Evolutionary conservation across 1,284 basidiomycete genomes (phyloP).

Genomic region (Schizophyllum amplum): DNA sequence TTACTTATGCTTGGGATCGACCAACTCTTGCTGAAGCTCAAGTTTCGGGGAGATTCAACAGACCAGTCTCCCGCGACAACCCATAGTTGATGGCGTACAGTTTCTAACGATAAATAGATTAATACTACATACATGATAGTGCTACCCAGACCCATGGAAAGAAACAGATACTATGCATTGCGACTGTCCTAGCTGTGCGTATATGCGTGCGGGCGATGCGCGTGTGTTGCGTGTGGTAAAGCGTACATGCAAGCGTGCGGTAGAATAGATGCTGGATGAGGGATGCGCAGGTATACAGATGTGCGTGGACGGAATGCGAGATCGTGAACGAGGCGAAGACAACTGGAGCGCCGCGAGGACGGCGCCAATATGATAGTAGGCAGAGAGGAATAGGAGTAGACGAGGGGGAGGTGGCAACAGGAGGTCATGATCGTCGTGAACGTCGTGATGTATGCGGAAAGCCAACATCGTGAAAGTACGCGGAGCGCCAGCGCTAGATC

Average conservation of each 20-base stretch:
- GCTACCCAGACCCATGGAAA: neutral
- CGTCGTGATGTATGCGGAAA: neutral
- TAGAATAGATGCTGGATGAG: neutral
- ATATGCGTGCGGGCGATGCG: too few species aligned
- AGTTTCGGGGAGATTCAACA: too few species aligned
- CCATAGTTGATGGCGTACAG: neutral
- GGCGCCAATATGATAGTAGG: too few species aligned
- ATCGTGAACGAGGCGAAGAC: too few species aligned
- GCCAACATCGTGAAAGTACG: neutral
- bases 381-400: neutral
- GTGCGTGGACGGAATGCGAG: too few species aligned
- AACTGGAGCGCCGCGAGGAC: too few species aligned
- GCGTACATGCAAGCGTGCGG: neutral
- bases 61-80: too few species aligned
- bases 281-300: neutral
- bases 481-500: constrained; percentile 35
- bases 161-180: neutral
- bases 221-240: neutral
- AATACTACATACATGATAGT: neutral
- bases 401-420: neutral
- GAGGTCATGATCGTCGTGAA: neutral
- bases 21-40: too few species aligned
- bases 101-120: neutral
- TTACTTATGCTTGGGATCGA: too few species aligned
- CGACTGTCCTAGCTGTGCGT: neutral